These are phyloP conservation scores for Suhomyces coccinellae DNA, from an alignment of 1,139 yeast genomes.

Conservation along the genomic window DNA sequence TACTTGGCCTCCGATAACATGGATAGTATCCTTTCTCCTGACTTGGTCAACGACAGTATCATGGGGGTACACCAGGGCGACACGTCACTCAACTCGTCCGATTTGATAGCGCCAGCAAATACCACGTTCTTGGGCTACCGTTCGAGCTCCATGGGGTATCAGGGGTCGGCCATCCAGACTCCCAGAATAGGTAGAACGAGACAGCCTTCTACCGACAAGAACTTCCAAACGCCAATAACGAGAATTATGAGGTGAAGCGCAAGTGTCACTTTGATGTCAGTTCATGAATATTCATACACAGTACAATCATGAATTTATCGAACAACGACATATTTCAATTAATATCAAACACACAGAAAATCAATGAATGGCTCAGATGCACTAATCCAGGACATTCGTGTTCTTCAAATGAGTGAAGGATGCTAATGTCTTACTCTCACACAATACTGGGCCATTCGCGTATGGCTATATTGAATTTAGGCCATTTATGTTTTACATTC, in stretches of 20 bases:
- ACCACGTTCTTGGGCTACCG: conserved; percentile 29
- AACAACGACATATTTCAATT: too few relatives aligned
- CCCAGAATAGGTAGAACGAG: conserved; percentile 42
- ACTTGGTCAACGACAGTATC: conserved; percentile 34
- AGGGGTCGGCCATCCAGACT: conserved; percentile 30
- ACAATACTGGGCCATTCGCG: too few relatives aligned
- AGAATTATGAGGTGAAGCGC: conserved; percentile 37
- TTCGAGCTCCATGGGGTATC: conserved; percentile 19
- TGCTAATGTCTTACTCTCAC: too few relatives aligned
- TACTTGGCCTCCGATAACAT: conserved; percentile 20
- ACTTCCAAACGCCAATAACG: conserved; percentile 45
- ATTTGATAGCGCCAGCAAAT: conserved; percentile 30
- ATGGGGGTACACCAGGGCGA: conserved; percentile 27
- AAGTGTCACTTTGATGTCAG: too few relatives aligned
- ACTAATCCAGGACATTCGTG: too few relatives aligned
- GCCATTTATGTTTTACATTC: too few relatives aligned
- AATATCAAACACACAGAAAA: too few relatives aligned
- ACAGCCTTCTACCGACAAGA: conserved; percentile 41
- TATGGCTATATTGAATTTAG: too few relatives aligned
- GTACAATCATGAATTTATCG: too few relatives aligned
- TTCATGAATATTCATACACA: too few relatives aligned
- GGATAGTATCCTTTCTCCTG: conserved; percentile 20
- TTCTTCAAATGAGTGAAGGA: too few relatives aligned
- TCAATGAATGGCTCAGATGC: too few relatives aligned
- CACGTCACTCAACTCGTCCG: conserved; percentile 34